These are phyloP conservation scores for Malania oleifera DNA, from an alignment of 164 flowering plant species.

Conservation along the genomic window DNA sequence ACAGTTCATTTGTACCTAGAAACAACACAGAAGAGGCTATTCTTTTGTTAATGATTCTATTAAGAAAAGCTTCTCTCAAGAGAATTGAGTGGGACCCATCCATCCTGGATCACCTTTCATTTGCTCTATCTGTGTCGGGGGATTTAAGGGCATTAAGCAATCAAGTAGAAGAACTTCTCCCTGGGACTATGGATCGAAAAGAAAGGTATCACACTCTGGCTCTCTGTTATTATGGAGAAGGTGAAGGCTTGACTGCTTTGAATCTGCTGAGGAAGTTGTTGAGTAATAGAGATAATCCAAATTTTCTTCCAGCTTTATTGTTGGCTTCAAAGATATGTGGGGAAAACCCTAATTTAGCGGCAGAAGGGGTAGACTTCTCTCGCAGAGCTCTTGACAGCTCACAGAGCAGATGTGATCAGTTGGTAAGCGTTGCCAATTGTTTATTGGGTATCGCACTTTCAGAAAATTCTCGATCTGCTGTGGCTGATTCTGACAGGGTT, in stretches of 20 bases:
- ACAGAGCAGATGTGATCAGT: neutral
- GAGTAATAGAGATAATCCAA: neutral
- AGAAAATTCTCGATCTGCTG: neutral
- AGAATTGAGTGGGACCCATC: constrained; percentile 2
- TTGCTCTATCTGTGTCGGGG: constrained; percentile 7
- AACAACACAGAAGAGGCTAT: constrained; percentile 10
- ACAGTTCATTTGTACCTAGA: constrained; percentile 3
- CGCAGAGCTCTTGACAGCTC: constrained; percentile 4
- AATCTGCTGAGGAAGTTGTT: constrained; percentile 1
- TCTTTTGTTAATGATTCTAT: constrained; percentile 4
- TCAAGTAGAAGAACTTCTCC: neutral
- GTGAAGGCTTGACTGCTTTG: constrained; percentile 3
- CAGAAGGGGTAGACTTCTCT: constrained; percentile 3
- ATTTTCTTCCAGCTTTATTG: neutral
- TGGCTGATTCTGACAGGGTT: constrained; percentile 4
- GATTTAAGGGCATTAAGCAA: neutral
- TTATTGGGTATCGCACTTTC: constrained; percentile 4
- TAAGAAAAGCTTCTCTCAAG: neutral
- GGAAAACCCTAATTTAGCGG: constrained; percentile 2
- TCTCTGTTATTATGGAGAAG: constrained; percentile 7
- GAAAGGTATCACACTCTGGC: neutral
- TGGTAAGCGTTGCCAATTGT: neutral
- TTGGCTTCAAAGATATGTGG: constrained; percentile 1
- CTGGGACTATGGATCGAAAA: constrained; percentile 1
- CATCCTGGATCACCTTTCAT: constrained; percentile 6